A percentile compares a stretch with the other conserved stretches of the same genome.
These are phyloP conservation scores for Emmonsiellopsis sp. DNA, from an alignment of 2,329 filamentous ascomycete genomes.

Conservation along the genomic window DNA sequence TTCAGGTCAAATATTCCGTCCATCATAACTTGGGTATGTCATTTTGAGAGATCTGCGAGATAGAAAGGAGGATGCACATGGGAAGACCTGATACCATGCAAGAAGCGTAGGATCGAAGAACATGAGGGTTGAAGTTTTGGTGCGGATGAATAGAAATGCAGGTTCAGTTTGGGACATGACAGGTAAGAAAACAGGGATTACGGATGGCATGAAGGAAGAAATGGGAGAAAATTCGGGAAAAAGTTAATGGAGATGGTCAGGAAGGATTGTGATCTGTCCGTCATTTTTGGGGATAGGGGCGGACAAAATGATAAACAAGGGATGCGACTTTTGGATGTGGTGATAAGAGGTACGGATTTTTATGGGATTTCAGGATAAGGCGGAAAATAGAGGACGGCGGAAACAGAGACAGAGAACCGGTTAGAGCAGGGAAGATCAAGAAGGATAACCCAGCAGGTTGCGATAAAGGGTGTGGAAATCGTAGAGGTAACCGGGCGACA, in stretches of 20 bases:
- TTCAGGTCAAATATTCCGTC: not conserved
- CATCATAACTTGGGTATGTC: not conserved
- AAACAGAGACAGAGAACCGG: constrained; percentile 12
- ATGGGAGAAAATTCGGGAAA: constrained; percentile 9
- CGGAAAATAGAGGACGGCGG: constrained; percentile 9
- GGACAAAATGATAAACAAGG: not conserved
- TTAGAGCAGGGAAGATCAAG: constrained; percentile 13
- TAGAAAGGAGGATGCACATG: constrained; percentile 9
- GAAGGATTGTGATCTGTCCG: constrained; percentile 3
- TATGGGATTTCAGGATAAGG: constrained; percentile 3
- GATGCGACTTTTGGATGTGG: not conserved
- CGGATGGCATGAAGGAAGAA: constrained; percentile 8
- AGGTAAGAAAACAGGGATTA: not conserved
- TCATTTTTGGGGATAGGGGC: not conserved
- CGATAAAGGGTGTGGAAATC: constrained; percentile 5
- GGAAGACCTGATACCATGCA: not conserved
- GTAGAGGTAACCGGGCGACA: not conserved
- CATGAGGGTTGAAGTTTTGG: not conserved
- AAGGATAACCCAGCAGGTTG: constrained; percentile 4
- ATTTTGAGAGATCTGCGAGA: not conserved
- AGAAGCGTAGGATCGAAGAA: not conserved
- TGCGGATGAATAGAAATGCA: constrained; percentile 1
- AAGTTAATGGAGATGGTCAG: constrained; percentile 10
- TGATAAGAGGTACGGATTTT: constrained; percentile 8
- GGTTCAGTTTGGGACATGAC: not conserved